Percentiles rank a stretch among this genome's conserved stretches.
Evolutionary conservation across 2,329 filamentous ascomycete species (phyloP).

Genomic region (Pyrenophora teres): DNA sequence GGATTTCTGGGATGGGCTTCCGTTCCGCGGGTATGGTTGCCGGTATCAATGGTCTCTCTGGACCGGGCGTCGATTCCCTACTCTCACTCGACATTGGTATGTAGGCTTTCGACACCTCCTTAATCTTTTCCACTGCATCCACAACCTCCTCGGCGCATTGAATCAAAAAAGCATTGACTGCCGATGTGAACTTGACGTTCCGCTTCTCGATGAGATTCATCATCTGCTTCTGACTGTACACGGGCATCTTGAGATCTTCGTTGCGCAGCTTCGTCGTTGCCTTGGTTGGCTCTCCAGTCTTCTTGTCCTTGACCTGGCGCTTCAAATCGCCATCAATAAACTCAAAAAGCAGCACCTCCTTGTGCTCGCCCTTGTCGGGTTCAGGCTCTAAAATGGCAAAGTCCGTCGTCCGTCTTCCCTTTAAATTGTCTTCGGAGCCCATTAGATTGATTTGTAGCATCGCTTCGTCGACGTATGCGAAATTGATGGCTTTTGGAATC

Average conservation of each 20-base stretch:
- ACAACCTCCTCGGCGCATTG: conserved; percentile 66
- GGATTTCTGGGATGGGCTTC: conserved; percentile 79
- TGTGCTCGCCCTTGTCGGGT: conserved; percentile 51
- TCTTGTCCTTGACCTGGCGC: conserved; percentile 72
- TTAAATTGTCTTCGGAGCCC: conserved; percentile 69
- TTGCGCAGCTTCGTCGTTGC: conserved; percentile 70
- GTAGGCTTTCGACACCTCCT: conserved; percentile 61
- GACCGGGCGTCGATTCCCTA: conserved; percentile 49
- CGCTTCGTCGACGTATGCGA: conserved; percentile 84
- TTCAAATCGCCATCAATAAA: conserved; percentile 92
- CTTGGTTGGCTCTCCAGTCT: conserved; percentile 73
- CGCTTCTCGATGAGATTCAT: conserved; percentile 84
- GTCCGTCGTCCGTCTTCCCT: conserved; percentile 59
- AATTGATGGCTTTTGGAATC: conserved; percentile 77
- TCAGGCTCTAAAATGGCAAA: conserved; percentile 44
- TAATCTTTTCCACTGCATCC: conserved; percentile 71
- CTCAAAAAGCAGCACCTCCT: conserved; percentile 85
- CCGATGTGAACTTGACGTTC: conserved; percentile 79
- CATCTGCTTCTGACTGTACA: conserved; percentile 93
- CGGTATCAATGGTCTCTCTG: conserved; percentile 59
- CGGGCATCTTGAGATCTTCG: conserved; percentile 86
- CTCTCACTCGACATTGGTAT: conserved; percentile 65
- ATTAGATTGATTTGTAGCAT: conserved; percentile 80
- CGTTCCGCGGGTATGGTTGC: conserved; percentile 78
- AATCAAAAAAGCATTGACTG: conserved; percentile 77